Conservation (phyloP, 2,329 filamentous ascomycete genomes). For the Paracoccidioides lutzii region DNA sequence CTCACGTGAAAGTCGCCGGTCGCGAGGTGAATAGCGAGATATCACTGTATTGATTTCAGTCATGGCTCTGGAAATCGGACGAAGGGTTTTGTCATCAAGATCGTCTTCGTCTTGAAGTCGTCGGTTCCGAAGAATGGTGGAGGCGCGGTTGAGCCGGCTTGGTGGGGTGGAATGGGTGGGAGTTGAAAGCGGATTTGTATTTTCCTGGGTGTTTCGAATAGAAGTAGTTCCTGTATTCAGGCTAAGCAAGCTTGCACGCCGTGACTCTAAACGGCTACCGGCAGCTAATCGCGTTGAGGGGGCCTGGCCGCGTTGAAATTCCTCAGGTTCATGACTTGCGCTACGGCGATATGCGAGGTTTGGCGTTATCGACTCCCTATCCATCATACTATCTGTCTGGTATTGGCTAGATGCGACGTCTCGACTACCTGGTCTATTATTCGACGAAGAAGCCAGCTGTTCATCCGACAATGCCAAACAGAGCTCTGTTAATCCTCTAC, state of each 20-base stretch:
- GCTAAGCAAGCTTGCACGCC: slow-evolving; percentile 26
- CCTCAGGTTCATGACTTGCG: slow-evolving; percentile 28
- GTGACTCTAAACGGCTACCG: slow-evolving; percentile 25
- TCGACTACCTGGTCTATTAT: slow-evolving; percentile 20
- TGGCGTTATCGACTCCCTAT: slow-evolving; percentile 17
- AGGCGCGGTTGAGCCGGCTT: slow-evolving; percentile 29
- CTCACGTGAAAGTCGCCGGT: slow-evolving; percentile 20
- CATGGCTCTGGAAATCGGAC: slow-evolving; percentile 31
- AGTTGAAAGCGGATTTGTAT: slow-evolving; percentile 18
- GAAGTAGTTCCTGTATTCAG: slow-evolving; percentile 12
- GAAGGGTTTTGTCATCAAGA: slow-evolving; percentile 19
- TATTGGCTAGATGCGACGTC: slow-evolving; percentile 14
- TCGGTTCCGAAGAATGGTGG: slow-evolving; percentile 27
- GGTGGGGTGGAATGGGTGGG: slow-evolving; percentile 19
- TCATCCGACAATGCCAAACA: slow-evolving; percentile 70
- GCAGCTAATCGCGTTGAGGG: slow-evolving; percentile 16
- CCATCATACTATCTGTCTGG: slow-evolving; percentile 15
- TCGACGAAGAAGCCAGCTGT: slow-evolving; percentile 15
- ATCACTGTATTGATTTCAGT: slow-evolving; percentile 25
- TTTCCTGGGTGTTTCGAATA: slow-evolving; percentile 16
- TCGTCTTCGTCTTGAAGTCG: slow-evolving; percentile 27
- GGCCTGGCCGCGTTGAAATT: slow-evolving; percentile 13
- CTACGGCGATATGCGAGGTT: slow-evolving; percentile 25
- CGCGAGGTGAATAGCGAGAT: slow-evolving; percentile 20
- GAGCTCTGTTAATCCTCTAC: slow-evolving; percentile 81